Evolutionary conservation across 495 filamentous ascomycete genomes (phyloP).

Genomic region (Penicillium herquei): DNA sequence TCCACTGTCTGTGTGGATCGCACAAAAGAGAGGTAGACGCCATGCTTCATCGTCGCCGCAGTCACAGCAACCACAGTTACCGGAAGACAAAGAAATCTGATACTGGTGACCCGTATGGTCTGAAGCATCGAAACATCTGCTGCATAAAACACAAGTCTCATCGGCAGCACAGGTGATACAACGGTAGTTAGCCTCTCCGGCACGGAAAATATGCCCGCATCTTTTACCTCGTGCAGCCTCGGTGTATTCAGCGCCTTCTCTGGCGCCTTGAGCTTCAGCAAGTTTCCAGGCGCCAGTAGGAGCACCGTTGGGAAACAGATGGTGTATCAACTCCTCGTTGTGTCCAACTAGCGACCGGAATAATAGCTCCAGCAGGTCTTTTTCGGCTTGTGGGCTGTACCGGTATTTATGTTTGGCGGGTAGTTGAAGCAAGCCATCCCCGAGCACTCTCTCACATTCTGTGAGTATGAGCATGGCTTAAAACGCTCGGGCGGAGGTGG

Average conservation of each 20-base stretch:
- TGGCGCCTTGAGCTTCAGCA: constrained; percentile 80
- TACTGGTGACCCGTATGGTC: constrained; percentile 95
- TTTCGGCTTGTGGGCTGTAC: constrained; percentile 67
- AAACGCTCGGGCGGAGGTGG: constrained; percentile 1
- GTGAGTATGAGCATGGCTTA: constrained; percentile 52
- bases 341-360: constrained; percentile 82
- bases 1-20: constrained; percentile 75
- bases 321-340: constrained; percentile 64
- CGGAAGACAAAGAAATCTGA: constrained; percentile 76
- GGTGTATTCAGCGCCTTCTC: constrained; percentile 92
- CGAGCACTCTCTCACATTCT: constrained; percentile 77
- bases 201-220: constrained; percentile 96
- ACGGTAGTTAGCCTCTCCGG: constrained; percentile 86
- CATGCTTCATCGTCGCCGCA: constrained; percentile 95
- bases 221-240: constrained; percentile 87
- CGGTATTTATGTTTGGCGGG: constrained; percentile 66
- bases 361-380: constrained; percentile 70
- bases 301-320: constrained; percentile 77
- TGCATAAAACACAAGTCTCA: constrained; percentile 83
- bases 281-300: constrained; percentile 69
- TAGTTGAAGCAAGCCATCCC: constrained; percentile 67
- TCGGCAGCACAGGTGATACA: constrained; percentile 91
- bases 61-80: constrained; percentile 94
- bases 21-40: constrained; percentile 82
- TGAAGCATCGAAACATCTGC: constrained; percentile 90